Conservation (phyloP, 2,329 filamentous ascomycete genomes). For the Xylariaceae sp. region DNA sequence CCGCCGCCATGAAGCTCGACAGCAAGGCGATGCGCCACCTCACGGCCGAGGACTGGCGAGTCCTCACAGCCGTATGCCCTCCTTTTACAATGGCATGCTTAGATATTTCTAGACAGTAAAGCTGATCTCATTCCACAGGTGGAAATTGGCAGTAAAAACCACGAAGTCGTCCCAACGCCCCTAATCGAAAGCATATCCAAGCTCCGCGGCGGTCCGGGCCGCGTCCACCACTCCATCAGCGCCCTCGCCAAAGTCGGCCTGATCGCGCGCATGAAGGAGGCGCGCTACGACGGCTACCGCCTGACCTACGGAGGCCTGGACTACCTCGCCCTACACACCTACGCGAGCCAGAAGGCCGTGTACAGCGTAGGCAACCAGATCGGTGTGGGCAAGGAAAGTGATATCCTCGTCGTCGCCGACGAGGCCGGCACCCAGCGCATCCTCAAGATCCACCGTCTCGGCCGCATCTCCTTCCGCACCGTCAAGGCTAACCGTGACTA, state of each 20-base stretch:
- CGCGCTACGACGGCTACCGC: slow-evolving; percentile 95
- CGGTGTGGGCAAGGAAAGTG: slow-evolving; percentile 94
- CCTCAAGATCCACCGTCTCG: slow-evolving; percentile 92
- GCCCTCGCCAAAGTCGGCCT: slow-evolving; percentile 85
- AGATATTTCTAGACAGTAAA: slow-evolving; percentile 18
- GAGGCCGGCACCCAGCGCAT: slow-evolving; percentile 71
- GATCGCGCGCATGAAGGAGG: slow-evolving; percentile 89
- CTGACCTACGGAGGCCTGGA: slow-evolving; percentile 95
- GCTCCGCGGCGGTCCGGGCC: slow-evolving; percentile 69
- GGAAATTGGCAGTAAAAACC: slow-evolving; percentile 90
- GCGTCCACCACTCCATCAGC: slow-evolving; percentile 82
- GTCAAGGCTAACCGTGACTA: slow-evolving; percentile 97
- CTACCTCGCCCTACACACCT: slow-evolving; percentile 90
- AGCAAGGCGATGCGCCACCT: slow-evolving; percentile 91
- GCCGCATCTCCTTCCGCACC: slow-evolving; percentile 92
- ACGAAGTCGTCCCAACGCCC: slow-evolving; percentile 90
- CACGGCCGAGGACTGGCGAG: slow-evolving; percentile 87
- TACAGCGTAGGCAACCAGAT: slow-evolving; percentile 94
- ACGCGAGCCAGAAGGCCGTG: slow-evolving; percentile 71
- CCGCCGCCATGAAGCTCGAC: slow-evolving; percentile 77
- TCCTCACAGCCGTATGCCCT: slow-evolving; percentile 74
- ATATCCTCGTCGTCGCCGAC: slow-evolving; percentile 90
- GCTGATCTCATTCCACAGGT: slow-evolving; percentile 52
- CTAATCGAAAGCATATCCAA: slow-evolving; percentile 81
- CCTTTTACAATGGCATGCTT: slow-evolving; percentile 26